Base-by-base conservation (phyloP, 1,139 yeast genomes). In the Lizanozyma gosingica region DNA sequence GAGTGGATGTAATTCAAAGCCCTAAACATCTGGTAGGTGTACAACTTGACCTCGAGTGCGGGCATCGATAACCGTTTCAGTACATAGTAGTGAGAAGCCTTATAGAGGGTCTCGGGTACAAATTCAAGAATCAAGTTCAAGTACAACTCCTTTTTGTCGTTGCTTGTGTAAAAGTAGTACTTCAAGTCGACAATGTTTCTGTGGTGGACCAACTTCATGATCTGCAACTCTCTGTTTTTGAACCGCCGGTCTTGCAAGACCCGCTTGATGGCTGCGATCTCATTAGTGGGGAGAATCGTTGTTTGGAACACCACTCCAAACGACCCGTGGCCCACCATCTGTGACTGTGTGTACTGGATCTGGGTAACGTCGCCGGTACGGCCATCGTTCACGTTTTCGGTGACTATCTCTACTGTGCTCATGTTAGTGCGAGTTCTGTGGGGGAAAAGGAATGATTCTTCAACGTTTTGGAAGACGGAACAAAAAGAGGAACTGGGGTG, bases 231-330 rank as follows among this genome's bases (percentile, higher is more conserved):
- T 61, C 99, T 77, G 65, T 92, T 92, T 65, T 94, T 94, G 73
- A 90, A 94, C 41, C 98, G 70, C 59, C 83, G 85, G 62, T 92
- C 99, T 60, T 94, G 98, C 32, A 92, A 71, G 9, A 92, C 98
- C 48, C 95, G 75, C 63, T 92, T 92, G 60, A 94, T 87, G 43
- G 98, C 99, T 18, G 94, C 95, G 33, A 72, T 64, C 54, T 82
- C 86, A 45, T 84, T 80, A 33, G 84, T 71, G 18, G 94, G 92
- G 48, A 78, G 61, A 37, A 92, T 71, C 45, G 78, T 81, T 8
- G 96, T 87, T 54, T 87, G 94, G 58, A 87, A 88, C 22, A 92
- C 98, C 32, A 88, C 92, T 3, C 98, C 98, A 67, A 92, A 92
- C 16, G 97, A 88, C 14, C 98, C 98, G 61, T 87, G 95, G 15